Conservation (phyloP, 2,329 filamentous ascomycete genomes). For the Fusarium liriodendri region DNA sequence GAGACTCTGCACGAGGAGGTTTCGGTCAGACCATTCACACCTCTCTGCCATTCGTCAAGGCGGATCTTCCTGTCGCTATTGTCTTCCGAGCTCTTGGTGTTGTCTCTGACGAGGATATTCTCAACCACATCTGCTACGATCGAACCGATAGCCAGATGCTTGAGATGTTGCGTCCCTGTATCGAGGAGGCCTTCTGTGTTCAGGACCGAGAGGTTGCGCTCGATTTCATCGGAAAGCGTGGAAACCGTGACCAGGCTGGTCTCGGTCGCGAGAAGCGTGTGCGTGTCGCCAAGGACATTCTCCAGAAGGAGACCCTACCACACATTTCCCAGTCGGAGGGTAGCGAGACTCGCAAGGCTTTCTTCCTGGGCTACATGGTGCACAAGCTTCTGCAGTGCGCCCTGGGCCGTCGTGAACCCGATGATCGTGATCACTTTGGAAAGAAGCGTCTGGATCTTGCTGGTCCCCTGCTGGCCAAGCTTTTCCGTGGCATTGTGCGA, state of each 20-base stretch:
- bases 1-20: slow-evolving; percentile 78
- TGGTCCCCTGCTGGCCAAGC: slow-evolving; percentile 92
- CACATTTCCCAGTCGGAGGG: slow-evolving; percentile 97
- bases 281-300: slow-evolving; percentile 89
- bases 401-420: slow-evolving; percentile 90
- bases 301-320: slow-evolving; percentile 96
- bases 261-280: slow-evolving; percentile 89
- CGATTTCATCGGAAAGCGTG: slow-evolving; percentile 95
- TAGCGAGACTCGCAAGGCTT: slow-evolving; percentile 95
- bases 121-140: slow-evolving; percentile 98
- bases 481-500: slow-evolving; percentile 92
- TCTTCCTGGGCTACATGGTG: slow-evolving; percentile 99
- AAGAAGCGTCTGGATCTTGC: slow-evolving; percentile 98
- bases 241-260: slow-evolving; percentile 69
- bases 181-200: slow-evolving; percentile 96
- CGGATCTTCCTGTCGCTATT: slow-evolving; percentile 91
- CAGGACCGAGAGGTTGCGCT: slow-evolving; percentile 95
- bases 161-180: slow-evolving; percentile 96
- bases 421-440: slow-evolving; percentile 98
- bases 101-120: slow-evolving; percentile 96
- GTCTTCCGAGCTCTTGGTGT: slow-evolving; percentile 96
- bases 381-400: slow-evolving; percentile 95
- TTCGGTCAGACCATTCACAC: slow-evolving; percentile 91
- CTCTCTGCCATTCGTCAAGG: slow-evolving; percentile 92
- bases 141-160: slow-evolving; percentile 96